Conservation (phyloP, 306 rosid species). For the Abrus precatorius region DNA sequence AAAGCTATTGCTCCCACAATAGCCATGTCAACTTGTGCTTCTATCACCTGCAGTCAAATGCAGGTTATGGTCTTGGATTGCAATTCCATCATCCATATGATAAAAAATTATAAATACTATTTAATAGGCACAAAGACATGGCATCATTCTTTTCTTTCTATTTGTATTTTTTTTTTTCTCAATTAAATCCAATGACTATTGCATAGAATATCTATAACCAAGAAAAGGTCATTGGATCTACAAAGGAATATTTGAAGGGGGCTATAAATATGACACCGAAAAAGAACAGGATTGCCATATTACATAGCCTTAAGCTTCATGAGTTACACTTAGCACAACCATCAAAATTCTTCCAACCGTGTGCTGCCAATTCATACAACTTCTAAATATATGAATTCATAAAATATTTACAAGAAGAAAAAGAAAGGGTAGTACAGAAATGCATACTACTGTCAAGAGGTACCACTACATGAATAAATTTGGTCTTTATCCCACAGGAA, state of each 20-base stretch:
- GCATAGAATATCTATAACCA: slow-evolving; percentile 13
- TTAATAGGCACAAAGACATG: slow-evolving; percentile 33
- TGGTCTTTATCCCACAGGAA: neutral
- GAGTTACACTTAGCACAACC: slow-evolving; percentile 35
- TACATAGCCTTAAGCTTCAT: neutral
- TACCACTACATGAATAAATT: slow-evolving; percentile 5
- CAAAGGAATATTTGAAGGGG: neutral
- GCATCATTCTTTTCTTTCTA: slow-evolving; percentile 34
- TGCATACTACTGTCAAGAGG: slow-evolving; percentile 5
- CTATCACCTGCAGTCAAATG: slow-evolving; percentile 81
- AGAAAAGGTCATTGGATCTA: neutral
- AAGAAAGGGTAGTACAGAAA: slow-evolving; percentile 26
- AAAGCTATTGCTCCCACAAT: slow-evolving; percentile 83
- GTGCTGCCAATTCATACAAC: slow-evolving; percentile 29
- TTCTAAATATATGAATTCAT: slow-evolving; percentile 28
- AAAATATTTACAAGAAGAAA: slow-evolving; percentile 15
- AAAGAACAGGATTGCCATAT: slow-evolving; percentile 30
- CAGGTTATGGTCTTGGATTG: slow-evolving; percentile 40
- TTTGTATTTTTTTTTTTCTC: neutral
- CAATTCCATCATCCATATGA: slow-evolving; percentile 30
- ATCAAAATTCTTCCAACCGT: slow-evolving; percentile 21
- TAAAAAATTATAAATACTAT: slow-evolving; percentile 26
- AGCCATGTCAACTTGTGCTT: slow-evolving; percentile 95
- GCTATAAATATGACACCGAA: slow-evolving; percentile 11
- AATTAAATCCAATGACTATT: slow-evolving; percentile 29